Conservation (phyloP, 2,329 filamentous ascomycete genomes). For the Colletotrichum destructivum region DNA sequence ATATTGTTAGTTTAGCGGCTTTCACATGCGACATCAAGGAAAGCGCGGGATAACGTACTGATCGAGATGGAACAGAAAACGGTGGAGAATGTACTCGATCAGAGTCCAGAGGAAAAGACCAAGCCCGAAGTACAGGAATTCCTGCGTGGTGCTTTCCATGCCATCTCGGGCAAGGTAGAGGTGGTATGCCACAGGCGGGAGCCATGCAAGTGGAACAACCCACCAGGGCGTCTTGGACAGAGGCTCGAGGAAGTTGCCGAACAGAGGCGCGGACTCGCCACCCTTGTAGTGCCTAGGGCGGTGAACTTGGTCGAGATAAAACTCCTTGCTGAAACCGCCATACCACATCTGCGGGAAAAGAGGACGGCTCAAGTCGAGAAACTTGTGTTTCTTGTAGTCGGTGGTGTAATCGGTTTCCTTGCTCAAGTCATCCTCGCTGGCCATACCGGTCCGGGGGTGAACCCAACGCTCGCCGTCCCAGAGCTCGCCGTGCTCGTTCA, state of each 20-base stretch:
- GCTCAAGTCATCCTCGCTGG: constrained; percentile 86
- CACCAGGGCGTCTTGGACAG: constrained; percentile 96
- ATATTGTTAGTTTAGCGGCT: constrained; percentile 49
- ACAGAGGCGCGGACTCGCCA: constrained; percentile 91
- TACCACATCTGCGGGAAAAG: constrained; percentile 90
- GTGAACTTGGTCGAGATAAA: constrained; percentile 97
- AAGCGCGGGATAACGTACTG: constrained; percentile 70
- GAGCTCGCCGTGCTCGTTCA: constrained; percentile 47
- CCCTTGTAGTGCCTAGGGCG: constrained; percentile 96
- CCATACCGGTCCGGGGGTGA: constrained; percentile 86
- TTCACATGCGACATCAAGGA: background rate
- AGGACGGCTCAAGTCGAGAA: constrained; percentile 89
- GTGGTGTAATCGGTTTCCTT: constrained; percentile 82
- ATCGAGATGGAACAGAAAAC: constrained; percentile 95
- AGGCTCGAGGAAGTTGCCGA: constrained; percentile 99
- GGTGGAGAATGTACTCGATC: constrained; percentile 89
- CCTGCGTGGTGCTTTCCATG: constrained; percentile 63
- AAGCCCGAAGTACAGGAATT: constrained; percentile 75
- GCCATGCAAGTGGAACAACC: constrained; percentile 86
- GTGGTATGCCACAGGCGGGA: constrained; percentile 84
- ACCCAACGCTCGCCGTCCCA: constrained; percentile 50
- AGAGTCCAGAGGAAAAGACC: constrained; percentile 90
- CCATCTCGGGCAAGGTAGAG: constrained; percentile 76
- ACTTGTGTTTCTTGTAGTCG: constrained; percentile 94
- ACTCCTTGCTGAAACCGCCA: constrained; percentile 92